Evolutionary conservation across 2,329 filamentous ascomycete species (phyloP).

Genomic region (Colletotrichum euphorbiae): DNA sequence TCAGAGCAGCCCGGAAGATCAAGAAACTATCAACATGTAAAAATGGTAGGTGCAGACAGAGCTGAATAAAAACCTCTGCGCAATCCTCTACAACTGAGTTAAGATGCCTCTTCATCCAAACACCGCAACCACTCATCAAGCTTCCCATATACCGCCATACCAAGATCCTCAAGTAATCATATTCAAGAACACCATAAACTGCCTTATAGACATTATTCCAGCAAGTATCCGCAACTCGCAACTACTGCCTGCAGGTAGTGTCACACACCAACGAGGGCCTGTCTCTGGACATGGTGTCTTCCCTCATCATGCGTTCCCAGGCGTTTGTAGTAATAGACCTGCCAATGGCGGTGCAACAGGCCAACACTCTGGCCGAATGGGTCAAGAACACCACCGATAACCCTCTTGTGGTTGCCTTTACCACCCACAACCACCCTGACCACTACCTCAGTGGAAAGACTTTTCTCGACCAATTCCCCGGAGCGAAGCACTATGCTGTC

Average conservation of each 20-base stretch:
- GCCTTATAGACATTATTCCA: neutral
- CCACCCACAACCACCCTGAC: slow-evolving; percentile 24
- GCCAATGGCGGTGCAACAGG: slow-evolving; percentile 20
- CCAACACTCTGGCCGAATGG: slow-evolving; percentile 9
- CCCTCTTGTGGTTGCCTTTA: slow-evolving; percentile 27
- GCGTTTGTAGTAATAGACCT: slow-evolving; percentile 29
- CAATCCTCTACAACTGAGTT: too few species aligned
- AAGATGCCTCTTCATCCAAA: too few species aligned
- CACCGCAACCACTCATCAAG: too few species aligned
- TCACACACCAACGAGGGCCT: slow-evolving; percentile 10
- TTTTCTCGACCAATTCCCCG: slow-evolving; percentile 29
- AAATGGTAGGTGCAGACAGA: too few species aligned
- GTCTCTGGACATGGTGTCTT: slow-evolving; percentile 33
- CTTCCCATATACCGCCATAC: too few species aligned
- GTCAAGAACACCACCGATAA: slow-evolving; percentile 32
- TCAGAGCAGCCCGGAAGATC: neutral
- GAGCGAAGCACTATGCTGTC: slow-evolving; percentile 28
- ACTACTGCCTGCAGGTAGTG: slow-evolving; percentile 4
- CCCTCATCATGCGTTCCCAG: slow-evolving; percentile 27
- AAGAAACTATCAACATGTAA: too few species aligned
- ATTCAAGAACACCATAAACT: neutral
- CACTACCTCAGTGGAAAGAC: slow-evolving; percentile 32
- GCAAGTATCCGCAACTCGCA: neutral
- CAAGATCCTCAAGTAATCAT: too few species aligned
- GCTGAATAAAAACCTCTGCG: neutral